Percentiles rank a stretch among this genome's conserved stretches.
Conservation (phyloP, 345 rosid genomes). For the Carallia brachiata region DNA sequence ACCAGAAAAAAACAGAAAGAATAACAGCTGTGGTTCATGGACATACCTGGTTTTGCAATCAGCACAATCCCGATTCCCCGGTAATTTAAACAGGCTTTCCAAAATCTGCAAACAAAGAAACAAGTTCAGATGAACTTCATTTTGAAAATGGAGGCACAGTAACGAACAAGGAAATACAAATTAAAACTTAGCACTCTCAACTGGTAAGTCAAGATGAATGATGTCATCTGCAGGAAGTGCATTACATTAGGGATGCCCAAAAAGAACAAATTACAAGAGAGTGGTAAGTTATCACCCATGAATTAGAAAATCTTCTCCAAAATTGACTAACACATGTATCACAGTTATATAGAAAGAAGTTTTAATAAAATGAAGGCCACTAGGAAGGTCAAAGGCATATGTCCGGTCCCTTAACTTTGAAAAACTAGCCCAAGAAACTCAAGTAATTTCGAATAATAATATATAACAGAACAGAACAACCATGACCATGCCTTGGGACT, state of each 20-base stretch:
- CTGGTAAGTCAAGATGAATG: background rate
- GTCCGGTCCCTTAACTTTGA: too few relatives aligned
- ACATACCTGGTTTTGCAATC: slow-evolving; percentile 94
- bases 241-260: background rate
- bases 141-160: background rate
- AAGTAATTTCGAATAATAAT: too few relatives aligned
- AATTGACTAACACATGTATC: too few relatives aligned
- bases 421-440: too few relatives aligned
- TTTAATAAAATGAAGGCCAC: too few relatives aligned
- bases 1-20: too few relatives aligned
- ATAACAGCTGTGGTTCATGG: background rate
- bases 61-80: slow-evolving; percentile 91
- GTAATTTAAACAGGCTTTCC: slow-evolving; percentile 80
- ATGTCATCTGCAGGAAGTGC: background rate
- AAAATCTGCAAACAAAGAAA: slow-evolving; percentile 50
- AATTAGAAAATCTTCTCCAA: too few relatives aligned
- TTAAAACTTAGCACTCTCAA: background rate
- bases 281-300: too few relatives aligned
- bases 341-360: too few relatives aligned
- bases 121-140: background rate
- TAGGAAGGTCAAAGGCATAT: too few relatives aligned
- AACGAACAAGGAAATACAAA: background rate
- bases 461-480: background rate
- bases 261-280: too few relatives aligned
- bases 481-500: too few relatives aligned